A percentile compares a stretch with the other conserved stretches of the same genome.
These are phyloP conservation scores for Mycena albidolilacea DNA, from an alignment of 768 basidiomycete species.

Conservation along the genomic window DNA sequence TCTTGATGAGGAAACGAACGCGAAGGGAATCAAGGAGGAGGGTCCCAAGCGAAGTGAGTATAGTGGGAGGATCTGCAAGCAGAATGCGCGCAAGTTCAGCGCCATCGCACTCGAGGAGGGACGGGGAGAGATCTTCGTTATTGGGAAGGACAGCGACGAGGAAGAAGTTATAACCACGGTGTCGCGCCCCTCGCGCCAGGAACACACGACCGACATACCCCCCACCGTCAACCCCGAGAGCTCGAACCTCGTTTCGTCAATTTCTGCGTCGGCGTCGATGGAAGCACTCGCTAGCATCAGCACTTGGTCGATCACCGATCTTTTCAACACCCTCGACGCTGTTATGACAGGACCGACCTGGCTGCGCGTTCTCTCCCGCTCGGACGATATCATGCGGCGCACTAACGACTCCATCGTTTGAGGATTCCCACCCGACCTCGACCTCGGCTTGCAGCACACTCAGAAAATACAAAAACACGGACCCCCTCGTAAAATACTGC, in stretches of 20 bases:
- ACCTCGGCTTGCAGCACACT: no score
- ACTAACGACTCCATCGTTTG: conserved; percentile 17
- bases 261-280: conserved; percentile 32
- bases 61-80: no score
- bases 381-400: conserved; percentile 13
- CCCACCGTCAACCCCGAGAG: not conserved
- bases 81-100: conserved; percentile 2
- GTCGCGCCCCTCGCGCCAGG: not conserved
- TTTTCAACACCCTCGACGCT: conserved; percentile 18
- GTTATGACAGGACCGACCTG: conserved; percentile 10
- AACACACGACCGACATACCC: not conserved
- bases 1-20: not conserved
- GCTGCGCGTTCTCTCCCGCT: conserved; percentile 21
- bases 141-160: conserved; percentile 5
- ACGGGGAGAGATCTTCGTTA: not conserved
- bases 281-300: conserved; percentile 26
- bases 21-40: not conserved
- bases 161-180: not conserved
- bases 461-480: no score
- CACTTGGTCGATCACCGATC: conserved; percentile 26
- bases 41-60: no score
- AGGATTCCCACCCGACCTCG: not conserved
- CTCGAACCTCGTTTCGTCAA: conserved; percentile 18
- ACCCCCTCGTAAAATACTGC: no score
- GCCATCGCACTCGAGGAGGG: conserved; percentile 10